These are phyloP conservation scores for Amauroascus niger DNA, from an alignment of 2,329 filamentous ascomycete species.

Conservation along the genomic window DNA sequence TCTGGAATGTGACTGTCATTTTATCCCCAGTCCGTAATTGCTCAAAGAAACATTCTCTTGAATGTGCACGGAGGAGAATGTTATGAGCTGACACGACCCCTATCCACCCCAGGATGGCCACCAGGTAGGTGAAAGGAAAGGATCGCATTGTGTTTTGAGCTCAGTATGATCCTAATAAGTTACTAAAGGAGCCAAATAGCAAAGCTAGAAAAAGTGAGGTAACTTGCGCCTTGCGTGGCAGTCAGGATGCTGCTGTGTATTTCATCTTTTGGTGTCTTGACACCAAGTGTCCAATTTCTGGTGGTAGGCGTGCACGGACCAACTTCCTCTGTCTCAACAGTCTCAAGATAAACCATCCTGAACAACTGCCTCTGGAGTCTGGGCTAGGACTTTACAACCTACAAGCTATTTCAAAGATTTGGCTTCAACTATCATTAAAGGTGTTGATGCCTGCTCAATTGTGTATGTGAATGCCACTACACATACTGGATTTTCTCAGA, in stretches of 20 bases:
- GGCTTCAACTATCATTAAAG: too few relatives aligned
- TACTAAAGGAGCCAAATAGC: neutral
- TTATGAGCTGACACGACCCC: conserved; percentile 71
- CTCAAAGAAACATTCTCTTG: conserved; percentile 97
- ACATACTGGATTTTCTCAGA: too few relatives aligned
- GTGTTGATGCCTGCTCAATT: too few relatives aligned
- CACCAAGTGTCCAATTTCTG: conserved; percentile 13
- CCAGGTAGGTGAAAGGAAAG: conserved; percentile 31
- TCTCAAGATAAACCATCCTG: too few relatives aligned
- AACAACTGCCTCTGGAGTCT: too few relatives aligned
- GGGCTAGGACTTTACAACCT: too few relatives aligned
- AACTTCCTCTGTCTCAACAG: neutral
- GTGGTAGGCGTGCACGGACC: conserved; percentile 1
- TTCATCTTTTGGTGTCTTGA: conserved; percentile 1
- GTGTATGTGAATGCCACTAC: too few relatives aligned
- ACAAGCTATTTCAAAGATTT: too few relatives aligned
- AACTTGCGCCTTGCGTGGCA: neutral
- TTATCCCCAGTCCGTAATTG: conserved; percentile 82
- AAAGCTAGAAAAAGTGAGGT: neutral
- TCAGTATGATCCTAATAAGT: neutral
- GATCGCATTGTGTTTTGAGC: conserved; percentile 33
- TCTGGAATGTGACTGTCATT: conserved; percentile 98
- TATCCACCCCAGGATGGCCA: conserved; percentile 48
- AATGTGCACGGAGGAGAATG: conserved; percentile 87
- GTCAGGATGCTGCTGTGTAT: neutral